Evolutionary conservation across 108 stramenopile genomes (phyloP), one percentile per base, ranked within the genome.

Genomic region (Conticribra weissflogii): DNA sequence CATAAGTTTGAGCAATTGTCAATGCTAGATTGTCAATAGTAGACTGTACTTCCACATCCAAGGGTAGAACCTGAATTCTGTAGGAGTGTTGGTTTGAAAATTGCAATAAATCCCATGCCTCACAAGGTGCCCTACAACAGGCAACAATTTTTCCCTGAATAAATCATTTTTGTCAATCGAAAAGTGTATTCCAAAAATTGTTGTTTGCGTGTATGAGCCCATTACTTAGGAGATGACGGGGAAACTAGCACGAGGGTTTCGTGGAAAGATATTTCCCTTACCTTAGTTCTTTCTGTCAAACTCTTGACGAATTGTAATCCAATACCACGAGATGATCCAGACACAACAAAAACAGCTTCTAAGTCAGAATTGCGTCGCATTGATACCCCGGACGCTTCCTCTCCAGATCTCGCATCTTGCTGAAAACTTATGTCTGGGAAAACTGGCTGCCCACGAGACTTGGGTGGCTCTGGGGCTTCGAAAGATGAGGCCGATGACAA

Each of bases 291-390:
- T 12, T 76, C 45, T 21, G 84, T 3, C 0, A 94, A 71, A 24
- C 55, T 66, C 44, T 78, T 66, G 5, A 88, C 81, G 59, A 91
- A 84, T 44, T 86, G 84, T 21, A 86, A 33, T 1, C 93, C 93
- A 24, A 94, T 94, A 18, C 90, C 90, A 32, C 93, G 83, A 9
- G 83, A 85, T 15, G 88, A 80, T 1, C 93, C 93, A 47, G 60
- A 85, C 22, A 94, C 86, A 7, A 91, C 84, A 66, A 89, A 94
- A 2, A 91, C 87, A 4, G 93, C 85, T 53, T 85, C 62, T n/a
- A 76, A 62, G 68, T 94, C 90, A 4, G 79, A 55, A 55, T 90
- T 87, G 47, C 86, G 71, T 72, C 25, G 34, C 16, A 52, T n/a
- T n/a, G n/a, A 12, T 14, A 71, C 49, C 33, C 34, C 46, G 29